Evolutionary conservation across 1,139 yeast species (phyloP).

Genomic region (Scheffersomyces quercinus): DNA sequence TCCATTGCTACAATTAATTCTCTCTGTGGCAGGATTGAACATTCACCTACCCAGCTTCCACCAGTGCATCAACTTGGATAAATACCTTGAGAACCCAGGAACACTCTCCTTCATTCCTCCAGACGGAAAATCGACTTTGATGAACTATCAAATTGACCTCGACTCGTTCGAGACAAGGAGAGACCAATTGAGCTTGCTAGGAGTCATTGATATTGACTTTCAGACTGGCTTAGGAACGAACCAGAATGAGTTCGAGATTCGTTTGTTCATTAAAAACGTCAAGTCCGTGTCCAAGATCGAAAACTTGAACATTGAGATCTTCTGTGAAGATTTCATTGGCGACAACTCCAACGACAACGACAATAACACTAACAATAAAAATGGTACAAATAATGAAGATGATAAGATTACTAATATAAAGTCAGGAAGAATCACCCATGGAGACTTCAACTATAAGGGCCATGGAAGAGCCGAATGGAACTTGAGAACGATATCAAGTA

Average conservation of each 20-base stretch:
- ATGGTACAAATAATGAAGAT: conserved; percentile 4
- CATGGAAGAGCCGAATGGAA: conserved; percentile 71
- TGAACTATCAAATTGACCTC: conserved; percentile 64
- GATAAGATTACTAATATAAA: conserved; percentile 35
- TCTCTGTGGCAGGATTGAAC: conserved; percentile 46
- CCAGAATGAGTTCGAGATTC: conserved; percentile 75
- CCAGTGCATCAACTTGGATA: conserved; percentile 51
- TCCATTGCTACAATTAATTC: conserved; percentile 65
- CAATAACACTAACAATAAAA: conserved; percentile 3
- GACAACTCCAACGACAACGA: conserved; percentile 4
- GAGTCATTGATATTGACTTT: conserved; percentile 61
- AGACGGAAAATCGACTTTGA: conserved; percentile 70
- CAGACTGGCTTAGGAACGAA: conserved; percentile 60
- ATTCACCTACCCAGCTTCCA: conserved; percentile 58
- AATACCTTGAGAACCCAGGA: conserved; percentile 44
- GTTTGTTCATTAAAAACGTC: conserved; percentile 50
- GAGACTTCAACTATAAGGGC: conserved; percentile 62
- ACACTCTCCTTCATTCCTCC: conserved; percentile 78
- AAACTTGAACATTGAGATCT: conserved; percentile 52
- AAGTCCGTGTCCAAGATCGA: conserved; percentile 58
- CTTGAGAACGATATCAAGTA: conserved; percentile 59
- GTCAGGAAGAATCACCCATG: conserved; percentile 64
- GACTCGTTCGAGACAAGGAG: conserved; percentile 19
- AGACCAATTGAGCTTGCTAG: conserved; percentile 35
- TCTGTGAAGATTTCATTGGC: conserved; percentile 24